Evolutionary conservation across 306 rosid genomes (phyloP), one percentile per base, ranked within the genome.

Genomic region (Acmispon strigosus): DNA sequence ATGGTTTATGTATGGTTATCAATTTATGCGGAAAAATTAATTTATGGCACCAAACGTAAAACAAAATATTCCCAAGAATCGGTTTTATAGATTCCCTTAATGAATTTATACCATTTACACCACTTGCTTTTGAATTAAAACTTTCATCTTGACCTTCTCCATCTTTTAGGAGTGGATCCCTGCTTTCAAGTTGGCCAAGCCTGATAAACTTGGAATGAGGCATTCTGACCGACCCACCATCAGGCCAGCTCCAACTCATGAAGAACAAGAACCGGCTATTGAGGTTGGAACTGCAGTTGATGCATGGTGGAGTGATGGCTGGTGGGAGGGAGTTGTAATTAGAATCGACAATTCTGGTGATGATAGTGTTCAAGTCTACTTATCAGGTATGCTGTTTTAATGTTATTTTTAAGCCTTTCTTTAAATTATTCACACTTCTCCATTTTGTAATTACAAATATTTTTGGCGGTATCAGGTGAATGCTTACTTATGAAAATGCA

Each of bases 231-330:
- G 99, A 32, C 79, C 85, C 15, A 86, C 88, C 49, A 82, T 86
- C 20, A 87, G 99, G 52, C 99, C 99, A 17, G 83, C 86, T 53
- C 97, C 88, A 65, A 76, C 81, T 67, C 4, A 22, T 4, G 73
- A 77, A 65, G 96, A 79, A 64, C 85, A 66, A 80, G 90, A 81
- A 73, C 77, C 71, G 53, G 81, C 59, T 19, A 60, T 86, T 11
- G 86, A 82, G 50, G 76, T 87, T 27, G 99, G 99, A 63, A 76
- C 75, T 55, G 96, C 96, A 37, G 86, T 94, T 39, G 99, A 94
- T 78, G 99, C 92, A 52, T 91, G 97, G 99, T 94, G 99, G 99
- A 91, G 99, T 42, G 99, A 94, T 74, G 99, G 99, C 43, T 94
- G 99, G 99, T 94, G 99, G 99, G 99, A 94, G 84, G 99, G 99